Evolutionary conservation across 257 asterid species (phyloP).

Genomic region (Solanum appendiculatum): DNA sequence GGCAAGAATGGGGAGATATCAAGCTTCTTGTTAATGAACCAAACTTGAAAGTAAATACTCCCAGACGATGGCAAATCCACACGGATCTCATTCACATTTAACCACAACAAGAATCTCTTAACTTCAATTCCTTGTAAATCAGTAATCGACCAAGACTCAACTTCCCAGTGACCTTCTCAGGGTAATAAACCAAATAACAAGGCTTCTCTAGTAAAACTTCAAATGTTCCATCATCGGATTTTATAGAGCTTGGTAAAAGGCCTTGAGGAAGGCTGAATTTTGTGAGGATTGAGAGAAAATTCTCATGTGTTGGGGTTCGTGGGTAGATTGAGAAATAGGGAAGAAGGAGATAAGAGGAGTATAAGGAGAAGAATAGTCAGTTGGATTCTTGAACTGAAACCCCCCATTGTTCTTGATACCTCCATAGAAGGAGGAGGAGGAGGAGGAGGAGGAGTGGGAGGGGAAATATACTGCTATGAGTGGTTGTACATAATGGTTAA

Average conservation of each 20-base stretch:
- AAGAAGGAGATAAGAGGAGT: neutral
- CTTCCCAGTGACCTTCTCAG: constrained; percentile 59
- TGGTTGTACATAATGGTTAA: neutral
- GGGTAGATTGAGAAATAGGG: neutral
- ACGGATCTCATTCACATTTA: constrained; percentile 66
- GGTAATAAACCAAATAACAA: constrained; percentile 74
- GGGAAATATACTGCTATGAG: neutral
- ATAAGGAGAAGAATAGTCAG: neutral
- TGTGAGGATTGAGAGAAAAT: too few species aligned
- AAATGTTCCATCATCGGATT: constrained; percentile 51
- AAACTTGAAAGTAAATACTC: constrained; percentile 75
- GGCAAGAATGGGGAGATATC: constrained; percentile 70
- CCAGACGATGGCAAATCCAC: constrained; percentile 80
- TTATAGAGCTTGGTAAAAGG: constrained; percentile 73
- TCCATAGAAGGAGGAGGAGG: neutral
- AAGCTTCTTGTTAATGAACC: constrained; percentile 74
- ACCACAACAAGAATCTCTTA: constrained; percentile 68
- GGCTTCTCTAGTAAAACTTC: constrained; percentile 46
- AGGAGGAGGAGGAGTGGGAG: neutral
- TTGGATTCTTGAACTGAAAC: neutral
- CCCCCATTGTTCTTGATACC: neutral
- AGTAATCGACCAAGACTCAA: constrained; percentile 48
- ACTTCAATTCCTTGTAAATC: constrained; percentile 68
- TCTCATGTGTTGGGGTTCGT: neutral
- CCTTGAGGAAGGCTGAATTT: constrained; percentile 66